Evolutionary conservation across 768 basidiomycete genomes (phyloP), one percentile per base, ranked within the genome.

Genomic region (Clitopilus hobsonii): DNA sequence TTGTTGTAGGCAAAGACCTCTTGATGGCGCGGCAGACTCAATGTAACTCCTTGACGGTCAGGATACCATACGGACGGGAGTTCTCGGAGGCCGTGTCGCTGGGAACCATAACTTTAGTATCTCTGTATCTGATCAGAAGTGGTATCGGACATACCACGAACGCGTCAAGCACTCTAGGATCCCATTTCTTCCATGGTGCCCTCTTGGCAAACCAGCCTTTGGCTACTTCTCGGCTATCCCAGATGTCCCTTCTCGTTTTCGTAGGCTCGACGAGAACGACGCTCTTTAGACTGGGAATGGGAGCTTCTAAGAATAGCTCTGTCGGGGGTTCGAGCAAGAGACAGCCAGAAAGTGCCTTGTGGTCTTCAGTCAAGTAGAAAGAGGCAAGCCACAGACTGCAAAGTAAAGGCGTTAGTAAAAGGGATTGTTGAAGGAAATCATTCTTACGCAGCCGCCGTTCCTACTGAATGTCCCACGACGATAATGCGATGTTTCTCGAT

Each of bases 101-200:
- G 22, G 1, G n/a, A 3, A 3, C 18, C 3, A n/a, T 13, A 38
- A 22, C 38, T 18, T 32, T 16, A 5, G 28, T n/a, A 25, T 52
- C 29, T 29, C 49, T 27, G 27, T 32, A 55, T 30, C 23, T 24
- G 7, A 27, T 53, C 4, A 22, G 8, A 32, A 24, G 2, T 8
- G 8, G 23, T 51, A 38, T 32, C 30, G 18, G 23, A 23, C 64
- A 20, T 52, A 63, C 66, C 30, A 51, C 23, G 49, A 62, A 65
- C 16, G 66, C 24, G 11, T 60, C 58, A 0, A 65, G 49, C 16
- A 62, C 61, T 7, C 64, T 63, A 13, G 56, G 60, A 56, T 71
- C 63, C 61, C 63, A 69, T 3, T 28, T 45, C 25, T 61, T 61
- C 65, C 68, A 69, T 14, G 67, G 67, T 18, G 38, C 54, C 24